A percentile compares a stretch with the other conserved stretches of the same genome.
Evolutionary conservation across 257 asterid species (phyloP).

Genomic region (Primulina eburnea): DNA sequence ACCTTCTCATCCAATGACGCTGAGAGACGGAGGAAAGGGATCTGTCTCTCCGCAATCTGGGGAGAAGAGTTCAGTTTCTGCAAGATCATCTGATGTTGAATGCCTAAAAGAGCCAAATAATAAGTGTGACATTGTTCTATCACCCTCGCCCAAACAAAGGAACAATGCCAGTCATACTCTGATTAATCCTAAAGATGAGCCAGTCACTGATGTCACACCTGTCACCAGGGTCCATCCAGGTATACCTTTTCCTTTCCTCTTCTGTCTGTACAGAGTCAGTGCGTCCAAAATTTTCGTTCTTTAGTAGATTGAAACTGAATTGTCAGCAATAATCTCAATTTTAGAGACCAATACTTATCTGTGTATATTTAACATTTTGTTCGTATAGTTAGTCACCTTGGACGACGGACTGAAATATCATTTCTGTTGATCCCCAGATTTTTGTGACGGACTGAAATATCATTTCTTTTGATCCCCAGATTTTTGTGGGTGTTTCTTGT

Average conservation of each 20-base stretch:
- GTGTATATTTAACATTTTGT: constrained; percentile 6
- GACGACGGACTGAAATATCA: no score
- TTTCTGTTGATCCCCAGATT: no score
- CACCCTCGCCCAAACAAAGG: constrained; percentile 32
- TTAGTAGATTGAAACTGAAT: constrained; percentile 15
- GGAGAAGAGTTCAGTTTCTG: constrained; percentile 34
- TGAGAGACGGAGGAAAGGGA: constrained; percentile 48
- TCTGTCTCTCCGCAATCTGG: constrained; percentile 36
- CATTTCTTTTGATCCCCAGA: constrained; percentile 2
- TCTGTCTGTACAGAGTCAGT: constrained; percentile 19
- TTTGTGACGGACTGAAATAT: constrained; percentile 4
- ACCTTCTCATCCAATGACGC: constrained; percentile 40
- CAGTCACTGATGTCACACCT: constrained; percentile 51
- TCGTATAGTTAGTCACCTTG: constrained; percentile 22
- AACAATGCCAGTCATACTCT: constrained; percentile 29
- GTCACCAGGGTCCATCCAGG: constrained; percentile 52
- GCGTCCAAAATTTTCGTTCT: constrained; percentile 15
- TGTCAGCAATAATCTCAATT: not conserved
- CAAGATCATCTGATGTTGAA: constrained; percentile 31
- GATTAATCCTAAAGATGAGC: constrained; percentile 55
- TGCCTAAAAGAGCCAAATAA: constrained; percentile 36
- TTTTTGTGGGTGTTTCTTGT: not conserved
- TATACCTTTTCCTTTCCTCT: constrained; percentile 23
- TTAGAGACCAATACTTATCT: not conserved
- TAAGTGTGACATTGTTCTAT: constrained; percentile 25